Base-by-base conservation (phyloP, 441 rosid species). In the Rhodomyrtus psidioides region DNA sequence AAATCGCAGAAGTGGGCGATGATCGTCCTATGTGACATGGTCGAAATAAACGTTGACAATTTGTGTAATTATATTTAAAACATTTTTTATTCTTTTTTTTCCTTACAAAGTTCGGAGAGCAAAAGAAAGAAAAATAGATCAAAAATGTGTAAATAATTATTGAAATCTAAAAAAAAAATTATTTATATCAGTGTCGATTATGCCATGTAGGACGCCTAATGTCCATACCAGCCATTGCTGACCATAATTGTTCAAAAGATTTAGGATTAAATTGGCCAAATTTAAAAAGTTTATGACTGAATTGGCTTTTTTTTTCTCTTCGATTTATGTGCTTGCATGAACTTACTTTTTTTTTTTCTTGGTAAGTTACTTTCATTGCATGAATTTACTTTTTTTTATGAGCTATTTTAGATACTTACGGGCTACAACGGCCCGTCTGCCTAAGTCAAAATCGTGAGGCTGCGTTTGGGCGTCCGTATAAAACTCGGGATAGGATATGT, bases 211-310 rank as follows among this genome's bases (percentile, higher is more conserved):
- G 7, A 65, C 0, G 7, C 0, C 6, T 6, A 34, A 17, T 2
- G 39, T 65, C 23, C 12, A 65, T 1, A 0, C 34, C 0, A 0
- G 0, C 4, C 0, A 34, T 30, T 65, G 3, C 2, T 0, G 0
- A 19, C 1, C 74, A 4, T 15, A 60, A 34, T 60, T 28, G 42
- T 6, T 2, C 0, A 0, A 2, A 60, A 60, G n/a, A n/a, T n/a
- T n/a, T n/a, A n/a, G 3, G 12, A 60, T 8, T 16, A 16, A 1
- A 55, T 7, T 21, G 15, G 4, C 5, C 7, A 4, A 28, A 16
- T 9, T 7, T 60, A 23, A 28, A 60, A 60, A 60, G 0, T 60
- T 60, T 28, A 27, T 1, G 2, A 15, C 2, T 59, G 27, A 27
- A 59, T 16, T 28, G 12, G 2, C 2, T 10, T 46, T 51, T 51